Conservation (phyloP, 331 rosid genomes). For the Cucumis variabilis region DNA sequence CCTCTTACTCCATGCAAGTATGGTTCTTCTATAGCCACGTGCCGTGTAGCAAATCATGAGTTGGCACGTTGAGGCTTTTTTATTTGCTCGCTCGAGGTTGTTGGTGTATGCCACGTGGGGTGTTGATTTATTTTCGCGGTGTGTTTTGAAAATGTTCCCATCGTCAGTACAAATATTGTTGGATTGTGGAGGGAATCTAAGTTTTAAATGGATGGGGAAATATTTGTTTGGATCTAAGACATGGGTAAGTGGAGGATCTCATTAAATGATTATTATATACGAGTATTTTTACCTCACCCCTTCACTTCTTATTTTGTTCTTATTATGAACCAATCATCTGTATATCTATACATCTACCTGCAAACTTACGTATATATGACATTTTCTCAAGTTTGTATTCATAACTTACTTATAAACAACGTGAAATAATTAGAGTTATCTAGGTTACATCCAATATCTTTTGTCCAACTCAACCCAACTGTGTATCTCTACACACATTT, state of each 20-base stretch:
- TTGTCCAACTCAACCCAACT: too few species aligned
- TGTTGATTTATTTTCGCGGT: background rate
- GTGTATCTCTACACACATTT: too few species aligned
- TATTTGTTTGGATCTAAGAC: background rate
- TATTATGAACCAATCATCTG: too few species aligned
- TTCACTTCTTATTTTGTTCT: too few species aligned
- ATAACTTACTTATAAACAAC: too few species aligned
- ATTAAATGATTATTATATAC: too few species aligned
- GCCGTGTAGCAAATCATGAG: background rate
- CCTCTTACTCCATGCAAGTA: conserved; percentile 12
- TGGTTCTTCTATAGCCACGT: background rate
- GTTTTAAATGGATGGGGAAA: background rate
- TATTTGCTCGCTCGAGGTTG: background rate
- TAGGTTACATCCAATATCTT: too few species aligned
- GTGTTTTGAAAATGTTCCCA: background rate
- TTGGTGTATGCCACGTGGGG: background rate
- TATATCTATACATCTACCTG: too few species aligned
- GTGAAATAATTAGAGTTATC: too few species aligned
- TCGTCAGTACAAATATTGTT: background rate
- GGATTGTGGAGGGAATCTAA: background rate
- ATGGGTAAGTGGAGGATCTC: background rate
- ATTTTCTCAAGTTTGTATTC: too few species aligned
- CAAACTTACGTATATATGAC: too few species aligned
- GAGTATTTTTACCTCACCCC: too few species aligned
- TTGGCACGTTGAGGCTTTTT: background rate